phyloP scores from a whole-genome alignment of 1,284 basidiomycete species.

The Trichosporon sp. region DNA sequence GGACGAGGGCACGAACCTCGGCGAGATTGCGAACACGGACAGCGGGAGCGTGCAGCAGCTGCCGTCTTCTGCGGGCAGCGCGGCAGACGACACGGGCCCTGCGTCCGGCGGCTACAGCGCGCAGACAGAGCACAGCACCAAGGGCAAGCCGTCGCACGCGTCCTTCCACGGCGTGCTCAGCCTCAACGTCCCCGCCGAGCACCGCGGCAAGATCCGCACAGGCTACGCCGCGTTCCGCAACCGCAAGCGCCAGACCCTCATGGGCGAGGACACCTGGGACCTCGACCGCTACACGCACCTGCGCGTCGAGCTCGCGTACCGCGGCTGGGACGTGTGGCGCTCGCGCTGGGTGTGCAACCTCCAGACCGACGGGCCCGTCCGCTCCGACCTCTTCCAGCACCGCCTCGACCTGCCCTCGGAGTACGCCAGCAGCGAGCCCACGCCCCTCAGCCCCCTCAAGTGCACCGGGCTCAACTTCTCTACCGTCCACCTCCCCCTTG shows the following conservation, averaged over 20 bases:
- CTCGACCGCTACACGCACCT: slow-evolving; percentile 52
- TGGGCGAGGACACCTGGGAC: slow-evolving; percentile 53
- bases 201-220: slow-evolving; percentile 45
- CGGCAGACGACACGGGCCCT: not conserved
- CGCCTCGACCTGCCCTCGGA: slow-evolving; percentile 49
- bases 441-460: slow-evolving; percentile 26
- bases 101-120: not conserved
- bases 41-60: not conserved
- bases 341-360: slow-evolving; percentile 53
- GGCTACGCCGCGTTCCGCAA: slow-evolving; percentile 55
- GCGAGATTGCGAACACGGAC: slow-evolving; percentile 1
- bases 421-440: slow-evolving; percentile 24
- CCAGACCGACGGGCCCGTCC: slow-evolving; percentile 53
- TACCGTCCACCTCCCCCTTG: slow-evolving; percentile 52
- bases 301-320: slow-evolving; percentile 49
- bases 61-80: not conserved
- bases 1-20: not conserved
- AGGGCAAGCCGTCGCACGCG: slow-evolving; percentile 24
- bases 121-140: not conserved
- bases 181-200: slow-evolving; percentile 41
- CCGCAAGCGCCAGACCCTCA: slow-evolving; percentile 50
- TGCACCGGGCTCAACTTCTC: slow-evolving; percentile 43
- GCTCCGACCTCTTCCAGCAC: slow-evolving; percentile 55
- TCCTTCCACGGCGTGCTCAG: slow-evolving; percentile 43
- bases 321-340: slow-evolving; percentile 46